Evolutionary conservation across 768 basidiomycete genomes (phyloP).

Genomic region (Podaxis sp.): DNA sequence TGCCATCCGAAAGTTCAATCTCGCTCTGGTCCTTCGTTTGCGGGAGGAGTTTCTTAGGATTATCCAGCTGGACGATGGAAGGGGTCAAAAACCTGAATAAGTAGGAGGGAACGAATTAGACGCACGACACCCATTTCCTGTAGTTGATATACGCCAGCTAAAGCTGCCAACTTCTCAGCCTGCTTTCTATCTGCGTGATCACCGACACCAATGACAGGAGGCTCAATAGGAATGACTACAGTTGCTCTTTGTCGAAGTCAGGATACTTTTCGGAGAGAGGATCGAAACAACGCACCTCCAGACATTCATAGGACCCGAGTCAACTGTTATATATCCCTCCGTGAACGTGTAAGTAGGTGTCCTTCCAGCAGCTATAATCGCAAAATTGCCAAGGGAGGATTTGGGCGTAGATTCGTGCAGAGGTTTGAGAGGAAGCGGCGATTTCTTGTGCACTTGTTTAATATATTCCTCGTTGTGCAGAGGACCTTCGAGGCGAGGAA

Average conservation of each 20-base stretch:
- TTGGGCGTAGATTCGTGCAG: slow-evolving; percentile 36
- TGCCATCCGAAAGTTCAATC: slow-evolving; percentile 58
- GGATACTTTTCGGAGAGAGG: neutral
- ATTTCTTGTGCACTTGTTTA: slow-evolving; percentile 29
- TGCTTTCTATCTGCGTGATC: slow-evolving; percentile 59
- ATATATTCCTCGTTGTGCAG: slow-evolving; percentile 36
- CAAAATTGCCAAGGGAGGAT: slow-evolving; percentile 42
- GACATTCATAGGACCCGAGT: slow-evolving; percentile 24
- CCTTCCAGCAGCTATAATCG: slow-evolving; percentile 25
- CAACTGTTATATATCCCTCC: slow-evolving; percentile 29
- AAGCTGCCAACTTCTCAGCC: slow-evolving; percentile 73
- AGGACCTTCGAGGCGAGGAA: slow-evolving; percentile 31
- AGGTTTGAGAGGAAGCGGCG: slow-evolving; percentile 30
- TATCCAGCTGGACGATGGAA: slow-evolving; percentile 35
- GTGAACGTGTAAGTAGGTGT: slow-evolving; percentile 33
- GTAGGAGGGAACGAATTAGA: slow-evolving; percentile 18
- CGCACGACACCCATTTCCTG: slow-evolving; percentile 63
- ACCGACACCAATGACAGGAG: slow-evolving; percentile 57
- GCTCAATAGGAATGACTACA: slow-evolving; percentile 33
- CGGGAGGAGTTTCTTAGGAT: slow-evolving; percentile 30
- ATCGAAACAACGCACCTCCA: slow-evolving; percentile 42
- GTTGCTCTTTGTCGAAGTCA: slow-evolving; percentile 34
- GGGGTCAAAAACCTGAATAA: neutral
- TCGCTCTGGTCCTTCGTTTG: slow-evolving; percentile 22
- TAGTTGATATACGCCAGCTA: slow-evolving; percentile 74